Evolutionary conservation across 371 early-diverging fungal species (phyloP).

Genomic region (Mucor plumbeus): DNA sequence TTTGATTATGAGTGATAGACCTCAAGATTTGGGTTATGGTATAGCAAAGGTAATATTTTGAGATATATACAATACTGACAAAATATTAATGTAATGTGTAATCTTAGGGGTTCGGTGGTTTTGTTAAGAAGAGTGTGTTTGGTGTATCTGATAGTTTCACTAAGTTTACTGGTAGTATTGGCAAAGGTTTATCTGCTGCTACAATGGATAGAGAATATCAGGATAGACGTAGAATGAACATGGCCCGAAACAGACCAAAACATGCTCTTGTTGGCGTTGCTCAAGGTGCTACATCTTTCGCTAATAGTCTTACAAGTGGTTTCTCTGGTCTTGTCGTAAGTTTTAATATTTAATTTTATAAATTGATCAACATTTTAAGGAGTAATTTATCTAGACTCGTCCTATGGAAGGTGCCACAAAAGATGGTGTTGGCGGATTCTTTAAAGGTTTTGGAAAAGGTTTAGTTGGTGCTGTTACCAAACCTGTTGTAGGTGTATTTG

Average conservation of each 20-base stretch:
- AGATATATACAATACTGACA: neutral
- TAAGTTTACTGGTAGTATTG: conserved; percentile 94
- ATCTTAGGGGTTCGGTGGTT: conserved; percentile 81
- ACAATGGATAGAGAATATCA: conserved; percentile 95
- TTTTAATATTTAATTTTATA: neutral
- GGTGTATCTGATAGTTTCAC: conserved; percentile 95
- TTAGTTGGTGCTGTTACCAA: conserved; percentile 92
- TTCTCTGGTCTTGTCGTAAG: conserved; percentile 76
- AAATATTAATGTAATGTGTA: neutral
- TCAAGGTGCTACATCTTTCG: conserved; percentile 89
- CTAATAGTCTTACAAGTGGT: conserved; percentile 85
- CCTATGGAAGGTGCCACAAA: conserved; percentile 93
- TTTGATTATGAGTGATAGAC: conserved; percentile 92
- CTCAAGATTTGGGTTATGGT: conserved; percentile 95
- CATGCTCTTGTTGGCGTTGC: conserved; percentile 93
- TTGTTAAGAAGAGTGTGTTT: conserved; percentile 96
- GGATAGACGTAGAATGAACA: conserved; percentile 79
- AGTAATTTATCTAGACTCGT: conserved; percentile 59
- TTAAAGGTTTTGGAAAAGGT: conserved; percentile 97
- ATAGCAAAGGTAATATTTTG: conserved; percentile 73
- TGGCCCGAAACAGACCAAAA: conserved; percentile 87
- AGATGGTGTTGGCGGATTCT: conserved; percentile 93
- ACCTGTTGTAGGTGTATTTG: conserved; percentile 93
- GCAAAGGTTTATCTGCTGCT: conserved; percentile 95
- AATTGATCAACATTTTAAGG: neutral